Base-by-base conservation (phyloP, 495 filamentous ascomycete genomes). In the Tetracladium setigerum region DNA sequence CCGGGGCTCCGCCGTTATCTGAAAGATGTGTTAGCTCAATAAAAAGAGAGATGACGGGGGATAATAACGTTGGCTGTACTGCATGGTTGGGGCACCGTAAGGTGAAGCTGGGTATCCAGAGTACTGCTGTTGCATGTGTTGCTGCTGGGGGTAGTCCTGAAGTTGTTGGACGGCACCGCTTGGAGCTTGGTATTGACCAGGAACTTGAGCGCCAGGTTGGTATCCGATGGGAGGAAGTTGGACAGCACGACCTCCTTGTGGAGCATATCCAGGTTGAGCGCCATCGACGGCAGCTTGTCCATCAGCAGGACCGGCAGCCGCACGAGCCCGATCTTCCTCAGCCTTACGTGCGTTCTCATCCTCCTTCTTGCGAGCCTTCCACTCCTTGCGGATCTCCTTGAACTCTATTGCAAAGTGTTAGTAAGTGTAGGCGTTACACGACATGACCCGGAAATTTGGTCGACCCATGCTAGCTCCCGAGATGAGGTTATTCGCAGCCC, bases 311-410 rank as follows among this genome's bases (percentile, higher is more conserved):
- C 63, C 73, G 19, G 77, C 77, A 39, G 77, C 78, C 32, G 77
- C 76, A 39, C 88, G 85, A 51, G 86, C 79, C 47, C 88, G 81
- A 54, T 97, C 92, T 56, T 96, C 92, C 4, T 87, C 86, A 16
- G 83, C 86, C 76, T 97, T 97, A 56, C 92, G 84, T 60, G 74
- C 71, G 47, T 79, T 80, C 48, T 97, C 92, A 56, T 97, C 92
- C 65, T 98, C 92, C 86, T 98, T 97, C 79, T 97, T 98, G 50
- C 90, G 87, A 14, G 86, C 86, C 67, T 98, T 98, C 92, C 92
- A 98, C 62, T 96, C 89, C 64, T 96, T 95, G 43, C 92, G 87
- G 49, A 98, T 97, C 58, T 98, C 92, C 67, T 98, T 98, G 69
- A 98, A 98, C 65, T 97, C 92, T 98, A 60, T 51, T 49, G 27